phyloP scores from a whole-genome alignment of 176 grass and related monocot species.

The Zoysia japonica region DNA sequence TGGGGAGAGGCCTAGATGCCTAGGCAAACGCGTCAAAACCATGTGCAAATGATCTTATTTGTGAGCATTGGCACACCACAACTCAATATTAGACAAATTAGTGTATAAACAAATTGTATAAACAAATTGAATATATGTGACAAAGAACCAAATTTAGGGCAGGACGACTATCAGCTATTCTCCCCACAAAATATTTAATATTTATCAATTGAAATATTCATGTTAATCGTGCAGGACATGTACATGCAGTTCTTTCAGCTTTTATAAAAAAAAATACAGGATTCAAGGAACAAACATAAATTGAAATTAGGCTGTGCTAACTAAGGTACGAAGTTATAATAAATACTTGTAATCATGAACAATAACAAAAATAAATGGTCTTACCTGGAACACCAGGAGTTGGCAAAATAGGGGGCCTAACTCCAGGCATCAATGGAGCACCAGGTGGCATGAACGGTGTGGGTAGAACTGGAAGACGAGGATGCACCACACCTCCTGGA shows the following conservation, averaged over 20 bases:
- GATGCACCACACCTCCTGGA: conserved; percentile 47
- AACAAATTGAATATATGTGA: too few relatives aligned
- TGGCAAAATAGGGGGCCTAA: conserved; percentile 62
- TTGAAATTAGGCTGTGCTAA: not conserved
- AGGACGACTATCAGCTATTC: too few relatives aligned
- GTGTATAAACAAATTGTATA: too few relatives aligned
- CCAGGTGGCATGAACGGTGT: conserved; percentile 57
- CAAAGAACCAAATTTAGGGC: too few relatives aligned
- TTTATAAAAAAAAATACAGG: conserved; percentile 15
- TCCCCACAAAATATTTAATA: not conserved
- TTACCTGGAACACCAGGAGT: conserved; percentile 64
- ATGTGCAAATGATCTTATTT: too few relatives aligned
- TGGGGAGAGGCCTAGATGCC: too few relatives aligned
- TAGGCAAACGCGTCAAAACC: too few relatives aligned
- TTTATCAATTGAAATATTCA: not conserved
- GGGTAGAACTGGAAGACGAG: conserved; percentile 63
- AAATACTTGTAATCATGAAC: conserved; percentile 16
- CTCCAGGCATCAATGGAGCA: conserved; percentile 47
- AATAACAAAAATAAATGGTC: not conserved
- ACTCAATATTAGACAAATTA: too few relatives aligned
- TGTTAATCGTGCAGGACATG: not conserved
- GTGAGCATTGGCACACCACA: too few relatives aligned
- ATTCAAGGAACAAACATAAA: not conserved
- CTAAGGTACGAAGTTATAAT: not conserved
- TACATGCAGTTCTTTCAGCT: not conserved